These are phyloP conservation scores for Saccharomyces hybrid DNA, from an alignment of 1,139 yeast species.

Conservation along the genomic window DNA sequence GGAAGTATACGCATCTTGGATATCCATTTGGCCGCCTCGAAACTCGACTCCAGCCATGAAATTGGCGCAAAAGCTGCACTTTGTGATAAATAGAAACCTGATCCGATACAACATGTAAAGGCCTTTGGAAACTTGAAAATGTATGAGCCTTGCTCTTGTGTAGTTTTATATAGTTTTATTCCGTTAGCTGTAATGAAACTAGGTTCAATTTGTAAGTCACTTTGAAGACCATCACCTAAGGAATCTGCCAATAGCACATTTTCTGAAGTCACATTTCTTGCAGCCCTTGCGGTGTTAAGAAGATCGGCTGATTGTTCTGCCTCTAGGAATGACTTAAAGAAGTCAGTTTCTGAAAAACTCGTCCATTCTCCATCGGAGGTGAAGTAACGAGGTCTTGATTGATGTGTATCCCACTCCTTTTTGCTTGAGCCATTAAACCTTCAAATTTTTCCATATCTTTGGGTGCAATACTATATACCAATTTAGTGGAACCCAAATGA, in stretches of 20 bases:
- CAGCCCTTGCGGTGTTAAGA: not conserved
- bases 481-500: conserved; percentile 59
- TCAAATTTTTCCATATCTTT: conserved; percentile 59
- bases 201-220: conserved; percentile 40
- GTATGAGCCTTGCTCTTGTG: conserved; percentile 56
- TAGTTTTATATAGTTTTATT: conserved; percentile 40
- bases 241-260: not conserved
- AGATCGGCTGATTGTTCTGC: conserved; percentile 6
- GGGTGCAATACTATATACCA: conserved; percentile 83
- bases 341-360: conserved; percentile 14
- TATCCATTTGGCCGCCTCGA: conserved; percentile 49
- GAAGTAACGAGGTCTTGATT: conserved; percentile 13
- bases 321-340: conserved; percentile 19
- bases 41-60: conserved; percentile 49
- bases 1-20: conserved; percentile 44
- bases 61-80: conserved; percentile 48
- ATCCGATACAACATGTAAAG: conserved; percentile 43
- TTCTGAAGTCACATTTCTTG: not conserved
- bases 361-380: conserved; percentile 3
- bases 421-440: conserved; percentile 30
- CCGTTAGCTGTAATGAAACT: conserved; percentile 40
- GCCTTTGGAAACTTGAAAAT: conserved; percentile 51
- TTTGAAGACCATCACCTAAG: not conserved
- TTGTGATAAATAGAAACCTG: conserved; percentile 52
- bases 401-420: conserved; percentile 14